These are phyloP conservation scores for Acanthamoeba lenticulata DNA, from an alignment of 208 protist species.

Conservation along the genomic window DNA sequence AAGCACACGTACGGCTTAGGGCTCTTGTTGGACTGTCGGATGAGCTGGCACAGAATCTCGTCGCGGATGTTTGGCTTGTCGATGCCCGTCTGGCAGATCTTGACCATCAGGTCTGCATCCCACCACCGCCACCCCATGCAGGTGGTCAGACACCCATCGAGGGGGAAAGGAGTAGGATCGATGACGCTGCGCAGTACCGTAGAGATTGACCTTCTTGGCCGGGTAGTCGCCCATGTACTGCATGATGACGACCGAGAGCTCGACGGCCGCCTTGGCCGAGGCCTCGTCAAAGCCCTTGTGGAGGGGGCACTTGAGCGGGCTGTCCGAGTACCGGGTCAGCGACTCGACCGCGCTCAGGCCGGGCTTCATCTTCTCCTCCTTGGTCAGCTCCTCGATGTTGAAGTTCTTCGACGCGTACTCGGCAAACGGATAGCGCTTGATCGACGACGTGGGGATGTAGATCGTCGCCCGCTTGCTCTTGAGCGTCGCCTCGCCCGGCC, in stretches of 20 bases:
- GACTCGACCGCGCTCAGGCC: neutral
- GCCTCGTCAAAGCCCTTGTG: neutral
- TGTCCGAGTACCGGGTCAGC: neutral
- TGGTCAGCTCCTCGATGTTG: slow-evolving; percentile 38
- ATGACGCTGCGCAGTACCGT: slow-evolving; percentile 35
- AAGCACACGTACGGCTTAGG: slow-evolving; percentile 6
- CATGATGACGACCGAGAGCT: slow-evolving; percentile 55
- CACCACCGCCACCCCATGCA: neutral
- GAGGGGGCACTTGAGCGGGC: slow-evolving; percentile 36
- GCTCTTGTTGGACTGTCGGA: slow-evolving; percentile 75
- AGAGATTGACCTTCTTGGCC: neutral
- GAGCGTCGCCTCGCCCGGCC: no score
- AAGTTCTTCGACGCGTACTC: neutral
- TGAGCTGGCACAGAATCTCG: slow-evolving; percentile 75
- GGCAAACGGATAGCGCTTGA: neutral
- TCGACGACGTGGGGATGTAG: neutral
- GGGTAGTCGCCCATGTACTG: slow-evolving; percentile 75
- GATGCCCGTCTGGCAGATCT: slow-evolving; percentile 46
- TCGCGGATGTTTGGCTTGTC: slow-evolving; percentile 64
- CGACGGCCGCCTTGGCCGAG: neutral
- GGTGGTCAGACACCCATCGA: neutral
- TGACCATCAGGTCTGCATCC: slow-evolving; percentile 28
- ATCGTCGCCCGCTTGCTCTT: neutral
- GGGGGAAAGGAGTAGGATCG: neutral
- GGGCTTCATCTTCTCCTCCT: slow-evolving; percentile 41